Conservation (phyloP, 75 land plant species). For the Gnetum montanum region DNA sequence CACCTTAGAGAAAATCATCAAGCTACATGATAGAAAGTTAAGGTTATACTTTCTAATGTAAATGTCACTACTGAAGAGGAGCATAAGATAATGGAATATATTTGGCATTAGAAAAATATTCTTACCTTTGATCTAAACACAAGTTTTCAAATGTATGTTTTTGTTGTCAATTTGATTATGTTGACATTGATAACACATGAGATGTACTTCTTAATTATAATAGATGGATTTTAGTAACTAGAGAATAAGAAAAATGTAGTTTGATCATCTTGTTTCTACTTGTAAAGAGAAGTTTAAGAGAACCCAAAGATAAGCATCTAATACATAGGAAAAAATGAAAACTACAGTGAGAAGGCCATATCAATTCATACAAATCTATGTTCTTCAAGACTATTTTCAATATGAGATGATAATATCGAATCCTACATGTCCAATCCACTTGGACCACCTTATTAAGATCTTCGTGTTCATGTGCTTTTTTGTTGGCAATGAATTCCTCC, state of each 20-base stretch:
- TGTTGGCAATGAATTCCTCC: constrained; percentile 99
- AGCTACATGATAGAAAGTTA: constrained; percentile 67
- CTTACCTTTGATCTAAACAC: constrained; percentile 28
- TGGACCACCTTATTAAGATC: constrained; percentile 88
- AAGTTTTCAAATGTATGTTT: constrained; percentile 77
- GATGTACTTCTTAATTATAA: constrained; percentile 59
- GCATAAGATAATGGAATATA: constrained; percentile 86
- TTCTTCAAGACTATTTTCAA: constrained; percentile 84
- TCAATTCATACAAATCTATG: constrained; percentile 94
- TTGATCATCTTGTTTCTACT: constrained; percentile 83
- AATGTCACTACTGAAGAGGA: constrained; percentile 96
- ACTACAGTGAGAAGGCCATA: constrained; percentile 80
- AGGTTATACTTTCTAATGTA: constrained; percentile 91
- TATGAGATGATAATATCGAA: constrained; percentile 66
- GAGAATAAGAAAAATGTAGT: constrained; percentile 88
- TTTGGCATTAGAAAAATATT: constrained; percentile 66
- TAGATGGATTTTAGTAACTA: constrained; percentile 64
- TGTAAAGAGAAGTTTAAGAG: constrained; percentile 79
- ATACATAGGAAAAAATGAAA: constrained; percentile 75
- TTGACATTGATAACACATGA: constrained; percentile 93
- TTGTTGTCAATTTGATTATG: constrained; percentile 99
- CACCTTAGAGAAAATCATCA: constrained; percentile 75
- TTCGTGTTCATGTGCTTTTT: constrained; percentile 97
- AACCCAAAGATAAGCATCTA: too few relatives aligned
- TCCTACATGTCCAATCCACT: constrained; percentile 64